Evolutionary conservation across 2,329 filamentous ascomycete genomes (phyloP), one percentile per base, ranked within the genome.

Genomic region (Chrysoporthe puriensis): DNA sequence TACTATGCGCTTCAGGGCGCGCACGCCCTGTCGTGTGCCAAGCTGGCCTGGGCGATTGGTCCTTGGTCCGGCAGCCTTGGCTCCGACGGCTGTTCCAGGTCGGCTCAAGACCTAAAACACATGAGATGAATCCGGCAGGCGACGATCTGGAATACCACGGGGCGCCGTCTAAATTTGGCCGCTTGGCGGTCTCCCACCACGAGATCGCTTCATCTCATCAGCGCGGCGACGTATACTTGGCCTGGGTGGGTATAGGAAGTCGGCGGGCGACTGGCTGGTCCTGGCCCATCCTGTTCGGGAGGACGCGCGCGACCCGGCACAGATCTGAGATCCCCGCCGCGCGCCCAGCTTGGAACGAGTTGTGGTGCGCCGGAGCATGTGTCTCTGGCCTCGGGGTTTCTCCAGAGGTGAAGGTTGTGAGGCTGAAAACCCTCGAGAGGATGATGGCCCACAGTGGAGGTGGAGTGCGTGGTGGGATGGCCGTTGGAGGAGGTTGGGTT

Each of bases 51-150:
- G 48, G 48, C 48, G 48, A 21, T 4, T 52, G 2, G 11, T 52
- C 48, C 48, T 32, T 52, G 48, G 48, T 26, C 48, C 48, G 48
- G 48, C 48, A 52, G 48, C 26, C 48, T 52, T 52, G 48, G 48
- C 48, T 52, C 48, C 48, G 48, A 52, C 48, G 26, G 2, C 43
- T 16, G 11, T 44, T 14, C 44, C 44, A 48, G n/a, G 18, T n/a
- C 6, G 16, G 18, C 21, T 21, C 46, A 50, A 50, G 46, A 26
- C 26, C n/a, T 11, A 52, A 52, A 52, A 52, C 48, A 52, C 48
- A 26, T 52, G n/a, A 21, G 48, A 32, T 26, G 48, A 52, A 52
- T 52, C 48, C 21, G 26, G 48, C 26, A 26, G 48, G 48, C 26
- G 44, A 48, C 18, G 44, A 48, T 48, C 44, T 7, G 9, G 6